Base-by-base conservation (phyloP, 441 rosid genomes). In the Jatropha multifida region DNA sequence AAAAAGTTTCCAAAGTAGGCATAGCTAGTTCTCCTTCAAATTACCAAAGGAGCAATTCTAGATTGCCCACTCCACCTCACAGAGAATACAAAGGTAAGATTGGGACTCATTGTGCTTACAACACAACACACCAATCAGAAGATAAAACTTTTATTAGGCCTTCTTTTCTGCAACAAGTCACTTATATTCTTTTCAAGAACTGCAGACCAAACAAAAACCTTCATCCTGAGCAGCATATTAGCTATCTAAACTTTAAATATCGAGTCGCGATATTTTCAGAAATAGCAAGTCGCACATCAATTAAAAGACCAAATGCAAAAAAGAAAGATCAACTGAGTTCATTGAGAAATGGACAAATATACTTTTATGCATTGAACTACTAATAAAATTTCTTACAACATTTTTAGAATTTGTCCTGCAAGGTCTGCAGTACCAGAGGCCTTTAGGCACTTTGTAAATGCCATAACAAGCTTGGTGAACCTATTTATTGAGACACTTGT, bases 381-480 rank as follows among this genome's bases (percentile, higher is more conserved):
- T 38, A 54, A 61, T 42, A n/a, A 49, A 71, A 62, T 27, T 79
- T 64, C 87, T 83, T 83, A 87, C 88, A 56, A 79, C 76, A 76
- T 87, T 69, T 74, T 78, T 81, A 65, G 90, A 74, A 60, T 56
- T 71, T 40, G 85, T 76, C 65, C 75, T 79, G 82, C 90, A 87
- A 58, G 88, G 87, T 79, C 88, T 80, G 81, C 90, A 87, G 76
- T 66, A 80, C 90, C 90, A 87, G 62, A 61, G 64, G 65, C 86
- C 82, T 80, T 80, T 85, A 18, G 90, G 88, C 40, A 82, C 86
- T 77, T 42, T 85, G 49, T 78, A 65, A 80, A 87, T 71, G 41
- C 90, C 90, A 82, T 87, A 87, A 82, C 90, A 87, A 79, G 90
- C 88, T 68, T 85, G 90, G 76, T 87, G 90, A 74, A 87, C 88